Base-by-base conservation (phyloP, 257 asterid genomes). In the Plantago elongata region DNA sequence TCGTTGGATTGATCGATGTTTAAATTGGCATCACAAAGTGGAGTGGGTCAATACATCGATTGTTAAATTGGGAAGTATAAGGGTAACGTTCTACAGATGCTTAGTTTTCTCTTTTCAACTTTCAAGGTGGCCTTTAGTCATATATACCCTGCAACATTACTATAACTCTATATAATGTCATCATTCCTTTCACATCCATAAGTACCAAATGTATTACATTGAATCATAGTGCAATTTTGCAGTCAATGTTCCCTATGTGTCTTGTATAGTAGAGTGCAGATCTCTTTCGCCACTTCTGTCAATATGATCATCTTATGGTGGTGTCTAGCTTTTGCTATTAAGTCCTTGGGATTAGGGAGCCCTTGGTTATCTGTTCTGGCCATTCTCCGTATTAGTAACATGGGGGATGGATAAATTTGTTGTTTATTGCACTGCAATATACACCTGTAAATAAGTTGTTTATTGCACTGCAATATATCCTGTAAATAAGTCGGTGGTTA, bases 291-390 rank as follows among this genome's bases (percentile, higher is more conserved):
- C 63, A 55, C 57, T 38, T 16, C 69, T 22, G 68, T 71, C 75
- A 67, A 69, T 64, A 60, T 54, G 73, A 49, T 72, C 79, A 22
- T 66, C 67, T 56, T 74, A 69, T 71, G 72, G 67, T 22, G 34
- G 74, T 52, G 65, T 72, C 57, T 69, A 65, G 77, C 80, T 44
- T 72, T 64, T 66, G 80, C 78, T 71, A 60, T 74, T 74, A 44
- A 27, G 59, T 49, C 60, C 42, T 50, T 7, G 54, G 68, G 60
- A 63, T 50, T 50, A 69, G 58, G 61, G 75, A 73, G 51, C 77
- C 56, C 66, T 51, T 59, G 57, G 65, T 54, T 64, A 69, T 22
- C 79, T 74, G 79, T 77, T 74, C 64, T 74, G 75, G 68, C 59
- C 57, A 67, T 51, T 66, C 51, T 51, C 29, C 27, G 27, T 51